Evolutionary conservation across 768 basidiomycete species (phyloP), one percentile per base, ranked within the genome.

Genomic region (Suillus ampliporus): DNA sequence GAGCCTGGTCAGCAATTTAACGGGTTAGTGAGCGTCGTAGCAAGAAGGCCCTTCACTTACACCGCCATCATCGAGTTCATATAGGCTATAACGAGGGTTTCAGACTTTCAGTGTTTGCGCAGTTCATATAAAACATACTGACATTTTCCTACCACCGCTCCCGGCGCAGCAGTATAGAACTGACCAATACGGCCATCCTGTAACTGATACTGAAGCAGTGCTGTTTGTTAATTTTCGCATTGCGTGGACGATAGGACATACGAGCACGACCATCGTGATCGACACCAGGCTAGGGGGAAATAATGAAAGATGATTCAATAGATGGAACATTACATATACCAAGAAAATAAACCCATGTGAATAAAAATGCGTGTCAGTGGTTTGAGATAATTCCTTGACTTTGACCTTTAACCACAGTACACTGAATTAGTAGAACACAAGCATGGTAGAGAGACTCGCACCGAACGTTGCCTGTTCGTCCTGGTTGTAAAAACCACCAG

Each of bases 21-120:
- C 9, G 35, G 41, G 6, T 19, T 17, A 23, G n/a, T n/a, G n/a
- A n/a, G 5, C 15, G 17, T 44, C 23, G 15, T n/a, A 28, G 7
- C 14, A 10, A 51, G 28, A 10, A 51, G 3, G 28, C 5, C 31
- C 2, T 21, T 21, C 7, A 28, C 71, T 65, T 54, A 72, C 71
- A 72, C 68, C 5, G 68, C 46, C 4, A 74, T 38, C 65, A 70
- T 68, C 17, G 68, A 74, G 23, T 68, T 74, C 19, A 35, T n/a
- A 14, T 68, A 72, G 38, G 63, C 72, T 72, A 44, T 31, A 5
- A 28, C 10, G 43, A 9, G 26, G 9, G 19, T 5, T 2, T 15
- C 60, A 2, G 31, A 31, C 31, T 31, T 31, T 31, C 31, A 6
- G 61, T 44, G 23, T 21, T 26, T 28, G 17, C 35, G 15, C 8